Base-by-base conservation (phyloP, 768 basidiomycete species). In the Pisolithus tinctorius region DNA sequence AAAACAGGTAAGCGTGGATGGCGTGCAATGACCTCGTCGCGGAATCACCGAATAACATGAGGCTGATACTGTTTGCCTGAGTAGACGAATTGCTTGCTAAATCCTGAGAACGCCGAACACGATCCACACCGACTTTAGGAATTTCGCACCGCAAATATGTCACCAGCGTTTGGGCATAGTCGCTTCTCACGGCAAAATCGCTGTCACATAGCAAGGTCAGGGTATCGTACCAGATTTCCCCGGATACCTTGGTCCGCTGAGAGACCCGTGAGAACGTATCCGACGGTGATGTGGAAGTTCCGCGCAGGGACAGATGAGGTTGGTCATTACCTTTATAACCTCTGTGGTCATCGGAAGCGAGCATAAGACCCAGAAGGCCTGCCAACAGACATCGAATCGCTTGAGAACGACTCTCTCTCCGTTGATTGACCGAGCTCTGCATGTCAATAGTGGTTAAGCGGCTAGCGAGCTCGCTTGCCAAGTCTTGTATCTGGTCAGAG, bases 401-500 rank as follows among this genome's bases (percentile, higher is more conserved):
- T 58, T 82, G 78, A 13, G 80, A 73, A 45, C 88, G 76, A 45
- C 73, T 76, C 38, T 69, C 65, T 52, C 61, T 71, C n/a, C 69
- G 70, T 14, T 69, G 69, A 8, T 71, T 71, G 0, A 75, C 59
- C 3, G 80, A 62, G 6, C 84, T 84, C 58, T 82, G 84, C 3
- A 79, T 71, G 58, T 93, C 87, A 25, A 93, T 69, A 3, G 80
- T 71, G 4, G 83, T 74, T 14, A 96, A 76, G 16, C 91, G 82
- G 54, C 78, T 79, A 39, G 92, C 80, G 42, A 94, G 69, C 65
- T 94, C 93, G 50, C 82, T 84, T 1, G 90, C 82, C 41, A 96
- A 81, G 62, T 96, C 94, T 61, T 92, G 90, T 46, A 93, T 91
- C 68, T 97, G 94, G 66, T 96, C 94, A 37, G 91, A 87, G 63